Conservation (phyloP, 2,329 filamentous ascomycete genomes). For the Xylaria sp. region DNA sequence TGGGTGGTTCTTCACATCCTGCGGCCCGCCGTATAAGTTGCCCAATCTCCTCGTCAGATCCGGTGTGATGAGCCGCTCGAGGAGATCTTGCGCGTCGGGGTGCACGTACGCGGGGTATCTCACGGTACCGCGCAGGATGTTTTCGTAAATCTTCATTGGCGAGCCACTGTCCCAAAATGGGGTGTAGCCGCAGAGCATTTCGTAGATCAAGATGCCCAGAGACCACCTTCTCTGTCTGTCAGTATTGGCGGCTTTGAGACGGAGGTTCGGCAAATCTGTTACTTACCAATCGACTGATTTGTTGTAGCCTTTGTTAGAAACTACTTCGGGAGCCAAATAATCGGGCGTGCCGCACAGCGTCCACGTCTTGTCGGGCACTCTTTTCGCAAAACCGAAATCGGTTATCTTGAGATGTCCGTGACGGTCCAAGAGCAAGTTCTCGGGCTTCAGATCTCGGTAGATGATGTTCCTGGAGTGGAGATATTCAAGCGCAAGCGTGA, state of each 20-base stretch:
- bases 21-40: slow-evolving; percentile 83
- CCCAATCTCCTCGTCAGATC: slow-evolving; percentile 93
- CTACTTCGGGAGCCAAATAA: slow-evolving; percentile 94
- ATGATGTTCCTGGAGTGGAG: slow-evolving; percentile 93
- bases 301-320: slow-evolving; percentile 99
- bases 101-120: slow-evolving; percentile 97
- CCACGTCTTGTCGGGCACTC: slow-evolving; percentile 98
- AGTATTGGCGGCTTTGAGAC: slow-evolving; percentile 6
- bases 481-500: slow-evolving; percentile 92
- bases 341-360: slow-evolving; percentile 96
- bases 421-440: slow-evolving; percentile 85
- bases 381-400: slow-evolving; percentile 97
- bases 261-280: slow-evolving; percentile 9
- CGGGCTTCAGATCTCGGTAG: slow-evolving; percentile 94
- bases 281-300: slow-evolving; percentile 97
- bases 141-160: slow-evolving; percentile 99
- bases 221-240: slow-evolving; percentile 69
- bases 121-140: slow-evolving; percentile 90
- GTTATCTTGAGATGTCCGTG: slow-evolving; percentile 96
- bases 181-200: slow-evolving; percentile 98
- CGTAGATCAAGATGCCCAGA: slow-evolving; percentile 94
- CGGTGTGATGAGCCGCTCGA: slow-evolving; percentile 87
- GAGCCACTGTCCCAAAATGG: slow-evolving; percentile 98
- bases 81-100: slow-evolving; percentile 84
- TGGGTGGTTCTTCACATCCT: slow-evolving; percentile 89